These are phyloP conservation scores for Penicillium diatomitis DNA, from an alignment of 495 filamentous ascomycete species.

Conservation along the genomic window DNA sequence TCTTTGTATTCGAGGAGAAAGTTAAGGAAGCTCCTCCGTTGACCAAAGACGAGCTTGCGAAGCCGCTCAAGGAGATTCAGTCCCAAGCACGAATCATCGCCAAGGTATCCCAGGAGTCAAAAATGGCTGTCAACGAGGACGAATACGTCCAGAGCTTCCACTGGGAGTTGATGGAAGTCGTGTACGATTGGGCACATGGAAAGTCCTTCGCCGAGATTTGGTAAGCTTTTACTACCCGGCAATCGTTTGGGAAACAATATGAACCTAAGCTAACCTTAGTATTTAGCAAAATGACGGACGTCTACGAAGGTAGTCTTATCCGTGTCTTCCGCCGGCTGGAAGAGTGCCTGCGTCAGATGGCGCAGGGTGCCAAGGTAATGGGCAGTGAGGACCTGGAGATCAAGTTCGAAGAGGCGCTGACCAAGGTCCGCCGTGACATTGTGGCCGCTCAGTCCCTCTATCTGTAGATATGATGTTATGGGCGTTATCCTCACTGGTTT, in stretches of 20 bases:
- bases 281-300: slow-evolving; percentile 89
- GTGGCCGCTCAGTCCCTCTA: slow-evolving; percentile 90
- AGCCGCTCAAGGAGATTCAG: slow-evolving; percentile 79
- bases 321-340: slow-evolving; percentile 91
- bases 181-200: slow-evolving; percentile 88
- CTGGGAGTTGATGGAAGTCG: slow-evolving; percentile 90
- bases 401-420: slow-evolving; percentile 77
- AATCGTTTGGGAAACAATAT: background rate
- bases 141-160: slow-evolving; percentile 85
- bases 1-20: slow-evolving; percentile 97
- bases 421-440: slow-evolving; percentile 82
- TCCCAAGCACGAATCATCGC: slow-evolving; percentile 75
- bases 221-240: slow-evolving; percentile 40
- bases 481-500: background rate
- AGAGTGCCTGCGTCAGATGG: slow-evolving; percentile 94
- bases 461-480: slow-evolving; percentile 42
- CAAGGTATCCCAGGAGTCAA: slow-evolving; percentile 88
- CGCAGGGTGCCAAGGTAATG: slow-evolving; percentile 95
- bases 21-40: slow-evolving; percentile 58
- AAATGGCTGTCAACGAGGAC: slow-evolving; percentile 81
- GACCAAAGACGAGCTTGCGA: slow-evolving; percentile 66
- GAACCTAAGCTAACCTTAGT: background rate
- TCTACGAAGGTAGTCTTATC: slow-evolving; percentile 93
- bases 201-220: slow-evolving; percentile 91
- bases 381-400: slow-evolving; percentile 84